Evolutionary conservation across 2,329 filamentous ascomycete species (phyloP).

Genomic region (Cytospora schulzeri): DNA sequence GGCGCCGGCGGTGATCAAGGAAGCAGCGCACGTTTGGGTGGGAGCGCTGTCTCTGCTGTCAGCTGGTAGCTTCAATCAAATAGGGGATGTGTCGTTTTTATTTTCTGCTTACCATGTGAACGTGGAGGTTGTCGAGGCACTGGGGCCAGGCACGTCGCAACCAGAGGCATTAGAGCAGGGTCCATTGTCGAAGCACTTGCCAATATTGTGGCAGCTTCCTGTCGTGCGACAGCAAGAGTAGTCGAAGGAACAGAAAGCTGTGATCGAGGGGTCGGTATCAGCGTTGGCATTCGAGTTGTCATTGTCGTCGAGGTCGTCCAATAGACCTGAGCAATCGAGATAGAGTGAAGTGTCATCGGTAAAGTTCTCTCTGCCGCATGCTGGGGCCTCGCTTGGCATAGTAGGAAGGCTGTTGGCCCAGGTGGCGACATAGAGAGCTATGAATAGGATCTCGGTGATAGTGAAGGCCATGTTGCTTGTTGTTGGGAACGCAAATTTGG

Average conservation of each 20-base stretch:
- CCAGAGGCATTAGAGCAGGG: background rate
- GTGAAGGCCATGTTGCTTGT: slow-evolving; percentile 26
- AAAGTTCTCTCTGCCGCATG: background rate
- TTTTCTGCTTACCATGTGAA: slow-evolving; percentile 1
- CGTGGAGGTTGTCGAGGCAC: slow-evolving; percentile 16
- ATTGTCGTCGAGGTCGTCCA: background rate
- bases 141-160: background rate
- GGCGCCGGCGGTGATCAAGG: background rate
- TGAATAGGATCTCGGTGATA: slow-evolving; percentile 11
- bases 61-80: background rate
- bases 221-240: background rate
- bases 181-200: background rate
- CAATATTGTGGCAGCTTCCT: background rate
- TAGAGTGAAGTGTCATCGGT: background rate
- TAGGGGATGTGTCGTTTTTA: background rate
- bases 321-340: background rate
- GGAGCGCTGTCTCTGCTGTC: background rate
- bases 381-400: background rate
- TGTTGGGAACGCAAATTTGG: background rate
- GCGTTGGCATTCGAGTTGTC: background rate
- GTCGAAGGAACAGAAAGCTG: background rate
- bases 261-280: background rate
- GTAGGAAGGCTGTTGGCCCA: background rate
- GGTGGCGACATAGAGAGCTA: background rate
- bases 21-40: background rate